Evolutionary conservation across 345 rosid species (phyloP), one percentile per base, ranked within the genome.

Genomic region (Salix brachista): DNA sequence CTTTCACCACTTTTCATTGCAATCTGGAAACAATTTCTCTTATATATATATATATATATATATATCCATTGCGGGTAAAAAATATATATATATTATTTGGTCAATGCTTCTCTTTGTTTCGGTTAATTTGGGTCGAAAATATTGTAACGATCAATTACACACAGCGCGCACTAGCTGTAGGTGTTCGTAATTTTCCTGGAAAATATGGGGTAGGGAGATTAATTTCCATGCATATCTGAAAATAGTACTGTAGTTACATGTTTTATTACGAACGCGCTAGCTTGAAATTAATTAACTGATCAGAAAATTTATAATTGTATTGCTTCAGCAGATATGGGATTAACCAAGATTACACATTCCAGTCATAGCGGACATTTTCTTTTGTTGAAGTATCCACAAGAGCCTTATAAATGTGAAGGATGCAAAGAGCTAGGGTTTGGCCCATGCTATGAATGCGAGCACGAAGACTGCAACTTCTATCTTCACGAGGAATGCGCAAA

Each of bases 391-490:
- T 8, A 26, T 62, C 76, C 41, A 36, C 60, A 26, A 5, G 41
- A 61, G 21, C 76, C 69, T 4, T 61, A 62, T 26, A 8, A 26
- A 19, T 73, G 76, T 10, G 4, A 62, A 4, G 76, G 76, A 46
- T 73, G 76, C 56, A 73, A 17, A 3, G 76, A 19, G n/a, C 18
- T 39, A 7, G 76, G 54, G 2, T 4, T 61, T 42, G 76, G 76
- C 13, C 50, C 34, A 1, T 42, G 76, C 76, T 73, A 73, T 21
- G 28, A 73, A 12, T 73, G 76, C 76, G 69, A 73, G 66, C 69
- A 60, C 4, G 37, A n/a, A 60, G 48, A 23, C 25, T 73, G 76
- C 41, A 10, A 3, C 56, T 73, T 61, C 69, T 34, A 18, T 37
- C 69, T 61, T 17, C 76, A 73, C 52, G 69, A 62, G 4, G 76